Base-by-base conservation (phyloP, 1,284 basidiomycete species). In the Tilletiaria anomala region DNA sequence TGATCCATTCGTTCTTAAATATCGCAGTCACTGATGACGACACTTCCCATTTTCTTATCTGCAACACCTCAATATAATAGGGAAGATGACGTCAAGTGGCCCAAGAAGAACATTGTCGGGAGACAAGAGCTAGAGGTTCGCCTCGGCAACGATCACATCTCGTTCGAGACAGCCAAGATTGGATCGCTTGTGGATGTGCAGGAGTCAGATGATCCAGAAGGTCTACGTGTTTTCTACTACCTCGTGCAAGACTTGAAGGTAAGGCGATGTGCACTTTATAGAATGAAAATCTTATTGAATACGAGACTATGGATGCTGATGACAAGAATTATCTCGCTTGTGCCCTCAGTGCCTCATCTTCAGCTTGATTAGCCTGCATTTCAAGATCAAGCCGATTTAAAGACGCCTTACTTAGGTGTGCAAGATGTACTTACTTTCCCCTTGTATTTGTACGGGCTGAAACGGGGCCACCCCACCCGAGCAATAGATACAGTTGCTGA, bases 101-200 rank as follows among this genome's bases (percentile, higher is more conserved):
- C 91, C 4, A 91, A 93, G 73, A 94, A 91, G 74, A 93, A 94
- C 69, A 84, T 93, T 35, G 86, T 93, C 16, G 93, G 91, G 33
- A 85, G 89, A 69, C 91, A 97, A 69, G 93, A 97, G 69, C 76
- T 97, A 36, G 91, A 97, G 69, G 83, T 97, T 43, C 77, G 86
- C 45, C 69, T 94, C 45, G 89, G 89, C 35, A 88, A 82, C 62
- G 86, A 94, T 57, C 91, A 96, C 67, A 94, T 97, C 50, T 82
- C 87, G 1, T 97, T 97, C 56, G 91, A 97, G 88, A 96, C 93
- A 6, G 87, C 89, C 29, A 97, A 97, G 74, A 89, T 97, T 37
- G 91, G 91, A 16, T 86, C 88, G 8, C 71, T 97, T 34, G 85
- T 91, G 32, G 91, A 97, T 56, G 89, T 97, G 34, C 85, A 91